Conservation (phyloP, 2,329 filamentous ascomycete species). For the Botryotinia globosa region DNA sequence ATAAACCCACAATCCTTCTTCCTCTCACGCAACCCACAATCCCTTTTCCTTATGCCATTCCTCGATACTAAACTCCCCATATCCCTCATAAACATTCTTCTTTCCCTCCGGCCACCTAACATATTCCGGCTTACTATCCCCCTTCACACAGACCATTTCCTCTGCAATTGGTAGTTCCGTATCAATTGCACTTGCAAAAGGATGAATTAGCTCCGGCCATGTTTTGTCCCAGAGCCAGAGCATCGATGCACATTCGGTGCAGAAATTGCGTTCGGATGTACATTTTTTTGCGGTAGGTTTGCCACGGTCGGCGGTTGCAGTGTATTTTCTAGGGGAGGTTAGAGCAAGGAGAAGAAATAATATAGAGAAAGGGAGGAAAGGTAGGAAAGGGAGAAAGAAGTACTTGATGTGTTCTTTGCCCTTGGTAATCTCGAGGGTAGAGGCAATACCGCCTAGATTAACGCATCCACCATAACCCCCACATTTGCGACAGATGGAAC, state of each 20-base stretch:
- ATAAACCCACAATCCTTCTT: not conserved
- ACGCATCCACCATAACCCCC: conserved; percentile 46
- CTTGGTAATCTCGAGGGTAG: conserved; percentile 43
- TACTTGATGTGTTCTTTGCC: conserved; percentile 47
- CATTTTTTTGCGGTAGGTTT: conserved; percentile 41
- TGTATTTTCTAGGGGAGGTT: conserved; percentile 42
- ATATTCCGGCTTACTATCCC: conserved; percentile 45
- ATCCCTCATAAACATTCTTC: conserved; percentile 43
- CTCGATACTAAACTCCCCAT: conserved; percentile 43
- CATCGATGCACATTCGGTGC: conserved; percentile 47
- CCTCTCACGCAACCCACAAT: conserved; percentile 25
- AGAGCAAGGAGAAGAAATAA: not conserved
- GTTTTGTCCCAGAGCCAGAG: conserved; percentile 47
- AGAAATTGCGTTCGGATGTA: conserved; percentile 47
- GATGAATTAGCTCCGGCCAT: conserved; percentile 49
- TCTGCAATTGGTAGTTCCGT: conserved; percentile 45
- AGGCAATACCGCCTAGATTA: conserved; percentile 46
- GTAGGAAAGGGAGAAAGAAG: conserved; percentile 12
- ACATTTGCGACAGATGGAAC: conserved; percentile 49
- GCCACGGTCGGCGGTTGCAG: conserved; percentile 44
- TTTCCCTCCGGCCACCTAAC: conserved; percentile 48
- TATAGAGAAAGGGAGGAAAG: not conserved
- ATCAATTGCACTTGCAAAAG: conserved; percentile 49
- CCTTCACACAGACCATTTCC: conserved; percentile 48
- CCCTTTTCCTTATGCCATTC: conserved; percentile 46